Base-by-base conservation (phyloP, 176 grass and related monocot species). In the Poa pratensis region DNA sequence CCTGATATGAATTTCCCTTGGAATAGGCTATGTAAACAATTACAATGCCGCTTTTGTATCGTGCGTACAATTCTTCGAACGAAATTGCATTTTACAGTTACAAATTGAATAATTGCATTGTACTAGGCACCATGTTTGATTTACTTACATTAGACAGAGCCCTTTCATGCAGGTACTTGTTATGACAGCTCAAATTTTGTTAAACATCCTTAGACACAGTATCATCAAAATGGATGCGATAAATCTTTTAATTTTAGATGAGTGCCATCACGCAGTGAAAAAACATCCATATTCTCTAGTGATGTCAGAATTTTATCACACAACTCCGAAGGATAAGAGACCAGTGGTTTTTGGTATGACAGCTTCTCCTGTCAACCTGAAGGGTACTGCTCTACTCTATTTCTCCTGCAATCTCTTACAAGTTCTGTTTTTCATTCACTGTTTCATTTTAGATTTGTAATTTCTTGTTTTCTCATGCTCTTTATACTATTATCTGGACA, bases 241-340 rank as follows among this genome's bases (percentile, higher is more conserved):
- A 83, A 82, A 99, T 94, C 94, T 99, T 87, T 82, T 99, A 90
- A 99, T 99, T 75, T 90, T 99, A 92, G 96, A 99, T 20, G 96
- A 99, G 88, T 99, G 96, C 84, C 96, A 99, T 89, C 96, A 99
- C 90, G 96, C 96, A 87, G 96, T 99, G 69, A 99, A 99, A 94
- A 99, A 99, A 59, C 96, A 99, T 69, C 96, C 96, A 83, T 99
- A 99, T 94, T 99, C 96, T 86, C 85, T 99, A 87, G 96, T 99
- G 27, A 99, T 99, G 96, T 99, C 96, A 75, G 96, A 99, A 87
- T 99, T 99, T 78, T 99, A 99, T 86, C 96, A 99, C 75, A 99
- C 96, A 53, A 96, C 96, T 18, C 75, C 78, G 32, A 99, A 92
- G 88, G 93, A 94, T 79, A 99, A 94, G 88, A 89, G 96, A 16